Percentiles rank a stretch among this genome's conserved stretches.
Conservation (phyloP, 306 rosid species). For the Vigna nakashimae region DNA sequence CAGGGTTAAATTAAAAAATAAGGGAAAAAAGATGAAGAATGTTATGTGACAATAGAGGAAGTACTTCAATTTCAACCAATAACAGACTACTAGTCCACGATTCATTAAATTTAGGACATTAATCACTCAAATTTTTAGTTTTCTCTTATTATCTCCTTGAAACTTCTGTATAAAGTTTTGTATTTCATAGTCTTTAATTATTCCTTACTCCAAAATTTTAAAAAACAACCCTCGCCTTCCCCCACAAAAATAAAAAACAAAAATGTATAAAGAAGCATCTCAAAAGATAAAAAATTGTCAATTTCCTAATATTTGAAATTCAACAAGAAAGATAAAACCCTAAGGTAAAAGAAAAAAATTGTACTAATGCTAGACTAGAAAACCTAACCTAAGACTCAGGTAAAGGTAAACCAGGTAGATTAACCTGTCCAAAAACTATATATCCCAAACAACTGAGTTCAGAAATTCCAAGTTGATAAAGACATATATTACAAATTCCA, state of each 20-base stretch:
- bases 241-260: neutral
- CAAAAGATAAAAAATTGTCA: too few species aligned
- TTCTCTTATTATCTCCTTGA: slow-evolving; percentile 3
- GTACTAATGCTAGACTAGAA: neutral
- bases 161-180: neutral
- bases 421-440: neutral
- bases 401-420: neutral
- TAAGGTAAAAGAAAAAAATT: neutral
- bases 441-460: neutral
- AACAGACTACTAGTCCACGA: neutral
- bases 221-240: neutral
- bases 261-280: neutral
- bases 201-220: neutral
- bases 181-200: neutral
- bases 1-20: neutral
- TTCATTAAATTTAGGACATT: slow-evolving; percentile 16
- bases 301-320: slow-evolving; percentile 7
- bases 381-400: neutral
- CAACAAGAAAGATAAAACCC: neutral
- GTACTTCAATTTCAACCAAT: slow-evolving; percentile 30
- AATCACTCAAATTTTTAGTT: slow-evolving; percentile 15
- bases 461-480: neutral
- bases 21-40: neutral
- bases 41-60: slow-evolving; percentile 12
- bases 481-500: too few species aligned